Percentiles rank a stretch among this genome's conserved stretches.
Conservation (phyloP, 2,329 filamentous ascomycete species). For the Hymenoscyphus fraxineus region DNA sequence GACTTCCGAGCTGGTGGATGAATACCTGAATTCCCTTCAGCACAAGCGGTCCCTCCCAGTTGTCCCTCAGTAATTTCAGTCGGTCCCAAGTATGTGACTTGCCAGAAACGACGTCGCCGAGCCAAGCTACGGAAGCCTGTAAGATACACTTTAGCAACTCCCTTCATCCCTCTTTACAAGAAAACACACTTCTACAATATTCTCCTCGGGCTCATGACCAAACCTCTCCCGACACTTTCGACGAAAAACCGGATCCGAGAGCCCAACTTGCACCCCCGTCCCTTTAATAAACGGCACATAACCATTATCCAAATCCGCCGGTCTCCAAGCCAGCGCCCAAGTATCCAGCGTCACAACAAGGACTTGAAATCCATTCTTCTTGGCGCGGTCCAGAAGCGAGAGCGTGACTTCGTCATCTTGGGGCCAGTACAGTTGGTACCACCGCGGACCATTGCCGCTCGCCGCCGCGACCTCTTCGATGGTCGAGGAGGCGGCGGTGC, state of each 20-base stretch:
- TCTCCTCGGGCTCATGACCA: conserved; percentile 44
- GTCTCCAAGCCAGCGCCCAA: conserved; percentile 65
- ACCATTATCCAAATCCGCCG: conserved; percentile 60
- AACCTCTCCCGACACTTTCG: conserved; percentile 50
- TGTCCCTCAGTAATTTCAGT: conserved; percentile 51
- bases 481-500: conserved; percentile 57
- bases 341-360: conserved; percentile 73
- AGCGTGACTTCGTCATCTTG: conserved; percentile 60
- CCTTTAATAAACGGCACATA: conserved; percentile 59
- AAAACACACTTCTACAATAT: conserved; percentile 44
- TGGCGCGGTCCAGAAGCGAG: conserved; percentile 59
- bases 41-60: conserved; percentile 63
- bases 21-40: conserved; percentile 52
- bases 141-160: neutral
- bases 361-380: conserved; percentile 57
- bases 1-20: neutral
- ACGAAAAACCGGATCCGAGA: conserved; percentile 64
- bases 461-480: conserved; percentile 65
- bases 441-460: conserved; percentile 54
- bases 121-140: conserved; percentile 42
- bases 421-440: conserved; percentile 77
- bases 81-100: conserved; percentile 58
- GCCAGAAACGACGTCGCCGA: conserved; percentile 49
- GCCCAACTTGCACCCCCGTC: conserved; percentile 57
- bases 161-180: neutral